Evolutionary conservation across 2,329 filamentous ascomycete species (phyloP).

Genomic region (Phoma sp.): DNA sequence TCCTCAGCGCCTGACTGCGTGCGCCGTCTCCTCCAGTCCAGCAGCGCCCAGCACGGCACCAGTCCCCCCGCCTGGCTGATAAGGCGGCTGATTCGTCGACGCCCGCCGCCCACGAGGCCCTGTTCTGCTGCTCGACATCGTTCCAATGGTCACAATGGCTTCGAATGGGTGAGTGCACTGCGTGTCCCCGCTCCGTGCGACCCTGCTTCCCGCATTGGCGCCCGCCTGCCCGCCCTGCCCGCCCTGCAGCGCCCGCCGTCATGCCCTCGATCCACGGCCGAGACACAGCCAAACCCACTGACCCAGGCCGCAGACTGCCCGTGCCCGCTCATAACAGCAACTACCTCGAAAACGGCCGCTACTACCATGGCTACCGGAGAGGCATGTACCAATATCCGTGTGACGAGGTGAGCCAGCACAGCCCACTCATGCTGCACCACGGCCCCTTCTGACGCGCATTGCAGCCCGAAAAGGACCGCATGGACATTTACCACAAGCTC

Average conservation of each 20-base stretch:
- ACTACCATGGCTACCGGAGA: conserved; percentile 71
- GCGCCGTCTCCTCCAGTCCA: conserved; percentile 7
- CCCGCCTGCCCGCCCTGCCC: conserved; percentile 13
- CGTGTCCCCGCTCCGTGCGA: conserved; percentile 43
- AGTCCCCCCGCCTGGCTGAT: conserved; percentile 14
- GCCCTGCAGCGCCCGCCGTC: conserved; percentile 13
- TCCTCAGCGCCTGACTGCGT: conserved; percentile 3
- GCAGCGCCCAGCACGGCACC: conserved; percentile 7
- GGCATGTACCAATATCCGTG: conserved; percentile 79
- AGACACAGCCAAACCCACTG: conserved; percentile 13
- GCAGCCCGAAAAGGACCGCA: conserved; percentile 74
- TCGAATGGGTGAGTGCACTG: conserved; percentile 51
- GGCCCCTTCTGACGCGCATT: conserved; percentile 21
- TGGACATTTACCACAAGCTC: conserved; percentile 83
- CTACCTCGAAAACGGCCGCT: conserved; percentile 69
- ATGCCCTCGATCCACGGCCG: not conserved
- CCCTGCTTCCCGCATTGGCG: conserved; percentile 17
- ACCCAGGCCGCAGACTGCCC: conserved; percentile 39
- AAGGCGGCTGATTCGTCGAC: conserved; percentile 24
- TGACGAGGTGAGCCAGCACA: conserved; percentile 66
- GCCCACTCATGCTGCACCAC: not conserved
- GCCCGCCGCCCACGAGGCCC: conserved; percentile 29
- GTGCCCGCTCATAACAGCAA: conserved; percentile 53
- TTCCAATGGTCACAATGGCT: conserved; percentile 53
- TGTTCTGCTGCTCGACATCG: conserved; percentile 29